Conservation (phyloP, 495 filamentous ascomycete species). For the Tuber aestivum region DNA sequence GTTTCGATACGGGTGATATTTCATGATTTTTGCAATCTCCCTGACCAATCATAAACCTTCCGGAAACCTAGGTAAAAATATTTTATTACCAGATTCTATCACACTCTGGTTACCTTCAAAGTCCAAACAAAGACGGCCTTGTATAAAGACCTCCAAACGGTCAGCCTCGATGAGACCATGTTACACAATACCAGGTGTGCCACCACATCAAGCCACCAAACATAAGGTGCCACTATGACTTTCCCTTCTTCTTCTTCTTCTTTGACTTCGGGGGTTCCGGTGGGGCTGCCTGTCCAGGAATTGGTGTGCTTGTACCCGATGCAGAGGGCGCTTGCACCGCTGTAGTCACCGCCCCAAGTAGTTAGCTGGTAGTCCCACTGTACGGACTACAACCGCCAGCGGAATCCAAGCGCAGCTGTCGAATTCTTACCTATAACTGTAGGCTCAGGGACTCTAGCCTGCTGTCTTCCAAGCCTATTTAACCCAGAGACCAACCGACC, state of each 20-base stretch:
- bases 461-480: slow-evolving; percentile 29
- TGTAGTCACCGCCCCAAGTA: slow-evolving; percentile 14
- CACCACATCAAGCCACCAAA: background rate
- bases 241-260: slow-evolving; percentile 39
- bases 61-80: background rate
- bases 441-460: slow-evolving; percentile 32
- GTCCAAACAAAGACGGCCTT: background rate
- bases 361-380: background rate
- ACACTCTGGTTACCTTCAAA: background rate
- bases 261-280: slow-evolving; percentile 19
- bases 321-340: slow-evolving; percentile 4
- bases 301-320: slow-evolving; percentile 11
- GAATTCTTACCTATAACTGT: slow-evolving; percentile 14
- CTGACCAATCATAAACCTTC: background rate
- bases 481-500: slow-evolving; percentile 68
- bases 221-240: slow-evolving; percentile 12
- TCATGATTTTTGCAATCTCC: background rate
- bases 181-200: background rate
- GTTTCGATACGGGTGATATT: background rate
- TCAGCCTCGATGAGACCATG: background rate
- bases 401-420: background rate
- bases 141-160: background rate
- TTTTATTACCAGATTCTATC: background rate
- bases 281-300: slow-evolving; percentile 18
- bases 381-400: background rate